Evolutionary conservation across 345 rosid species (phyloP).

Genomic region (Brassica cretica): DNA sequence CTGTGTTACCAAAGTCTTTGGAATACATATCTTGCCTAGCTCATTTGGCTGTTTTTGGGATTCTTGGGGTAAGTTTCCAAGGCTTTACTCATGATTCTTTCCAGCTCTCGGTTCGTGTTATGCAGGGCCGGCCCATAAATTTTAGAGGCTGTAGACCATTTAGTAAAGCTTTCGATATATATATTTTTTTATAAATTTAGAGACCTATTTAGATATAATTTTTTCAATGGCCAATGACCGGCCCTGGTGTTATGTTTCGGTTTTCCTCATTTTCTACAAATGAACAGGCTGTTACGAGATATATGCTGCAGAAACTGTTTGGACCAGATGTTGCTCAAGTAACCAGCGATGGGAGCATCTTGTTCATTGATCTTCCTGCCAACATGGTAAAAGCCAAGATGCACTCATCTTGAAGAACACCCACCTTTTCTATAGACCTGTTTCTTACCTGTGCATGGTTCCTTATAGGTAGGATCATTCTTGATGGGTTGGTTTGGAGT

Average conservation of each 20-base stretch:
- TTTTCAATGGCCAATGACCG: no score
- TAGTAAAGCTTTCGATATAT: no score
- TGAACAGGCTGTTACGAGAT: constrained; percentile 75
- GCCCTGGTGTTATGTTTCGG: constrained; percentile 1
- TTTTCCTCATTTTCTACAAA: constrained; percentile 14
- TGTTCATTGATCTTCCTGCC: constrained; percentile 85
- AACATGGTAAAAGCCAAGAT: constrained; percentile 58
- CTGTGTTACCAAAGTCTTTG: constrained; percentile 46
- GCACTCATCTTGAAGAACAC: neutral
- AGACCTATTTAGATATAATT: no score
- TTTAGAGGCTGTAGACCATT: no score
- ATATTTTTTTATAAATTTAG: no score
- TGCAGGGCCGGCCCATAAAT: neutral
- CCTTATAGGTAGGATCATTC: constrained; percentile 79
- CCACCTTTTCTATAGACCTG: neutral
- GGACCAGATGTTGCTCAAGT: constrained; percentile 67
- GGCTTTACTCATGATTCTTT: constrained; percentile 7
- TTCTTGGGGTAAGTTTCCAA: constrained; percentile 58
- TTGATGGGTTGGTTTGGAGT: constrained; percentile 97
- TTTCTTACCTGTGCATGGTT: constrained; percentile 1
- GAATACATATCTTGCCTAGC: constrained; percentile 56
- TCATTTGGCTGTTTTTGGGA: constrained; percentile 74
- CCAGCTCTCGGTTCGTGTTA: constrained; percentile 1
- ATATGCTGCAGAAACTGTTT: constrained; percentile 67
- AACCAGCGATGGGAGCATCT: constrained; percentile 54